A percentile compares a stretch with the other conserved stretches of the same genome.
These are phyloP conservation scores for Neltuma alba DNA, from an alignment of 306 rosid species.

Conservation along the genomic window DNA sequence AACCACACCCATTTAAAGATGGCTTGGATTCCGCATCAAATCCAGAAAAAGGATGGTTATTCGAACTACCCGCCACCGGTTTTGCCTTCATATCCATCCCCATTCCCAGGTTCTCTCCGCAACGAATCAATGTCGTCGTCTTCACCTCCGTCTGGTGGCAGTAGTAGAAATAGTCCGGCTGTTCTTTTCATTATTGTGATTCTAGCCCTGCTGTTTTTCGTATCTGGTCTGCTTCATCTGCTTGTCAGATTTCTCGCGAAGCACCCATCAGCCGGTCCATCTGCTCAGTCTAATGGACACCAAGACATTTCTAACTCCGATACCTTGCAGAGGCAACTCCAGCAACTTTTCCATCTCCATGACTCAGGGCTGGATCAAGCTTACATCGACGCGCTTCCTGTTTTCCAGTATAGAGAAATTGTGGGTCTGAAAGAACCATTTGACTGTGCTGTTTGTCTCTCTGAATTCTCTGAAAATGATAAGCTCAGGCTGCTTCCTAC, in stretches of 20 bases:
- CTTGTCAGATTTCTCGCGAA: slow-evolving; percentile 93
- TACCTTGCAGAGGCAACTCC: slow-evolving; percentile 93
- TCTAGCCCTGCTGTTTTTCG: slow-evolving; percentile 86
- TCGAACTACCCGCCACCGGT: slow-evolving; percentile 69
- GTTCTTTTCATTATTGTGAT: slow-evolving; percentile 92
- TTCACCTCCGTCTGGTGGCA: slow-evolving; percentile 56
- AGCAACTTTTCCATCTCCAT: slow-evolving; percentile 93
- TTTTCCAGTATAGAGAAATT: slow-evolving; percentile 86
- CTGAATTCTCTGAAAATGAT: slow-evolving; percentile 85
- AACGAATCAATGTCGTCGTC: slow-evolving; percentile 50
- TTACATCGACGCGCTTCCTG: slow-evolving; percentile 97
- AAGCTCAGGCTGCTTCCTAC: slow-evolving; percentile 89
- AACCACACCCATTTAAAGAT: slow-evolving; percentile 75
- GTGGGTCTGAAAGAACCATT: slow-evolving; percentile 89
- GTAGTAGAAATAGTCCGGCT: slow-evolving; percentile 89
- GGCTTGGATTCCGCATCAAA: slow-evolving; percentile 69
- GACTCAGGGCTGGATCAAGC: slow-evolving; percentile 98
- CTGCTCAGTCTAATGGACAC: slow-evolving; percentile 62
- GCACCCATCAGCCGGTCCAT: slow-evolving; percentile 71
- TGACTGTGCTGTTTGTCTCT: slow-evolving; percentile 95
- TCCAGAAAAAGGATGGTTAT: slow-evolving; percentile 73
- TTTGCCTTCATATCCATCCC: slow-evolving; percentile 49
- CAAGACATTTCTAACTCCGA: slow-evolving; percentile 83
- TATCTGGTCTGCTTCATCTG: slow-evolving; percentile 92
- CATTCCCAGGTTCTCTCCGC: slow-evolving; percentile 49